These are phyloP conservation scores for Alternaria ventricosa DNA, from an alignment of 2,329 filamentous ascomycete species.

Conservation along the genomic window DNA sequence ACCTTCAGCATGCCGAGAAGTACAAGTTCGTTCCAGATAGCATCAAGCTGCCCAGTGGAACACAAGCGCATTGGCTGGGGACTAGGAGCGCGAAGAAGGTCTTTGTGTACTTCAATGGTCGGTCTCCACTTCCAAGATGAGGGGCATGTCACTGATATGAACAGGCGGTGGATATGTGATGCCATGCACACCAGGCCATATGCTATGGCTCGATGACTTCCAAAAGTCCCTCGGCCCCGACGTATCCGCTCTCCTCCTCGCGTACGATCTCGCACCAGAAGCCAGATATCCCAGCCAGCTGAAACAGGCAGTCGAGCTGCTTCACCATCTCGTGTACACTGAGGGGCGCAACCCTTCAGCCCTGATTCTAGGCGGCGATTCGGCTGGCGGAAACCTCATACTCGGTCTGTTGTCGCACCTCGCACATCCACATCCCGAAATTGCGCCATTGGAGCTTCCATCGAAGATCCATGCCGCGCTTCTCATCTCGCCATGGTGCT, in stretches of 20 bases:
- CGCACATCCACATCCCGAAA: slow-evolving; percentile 63
- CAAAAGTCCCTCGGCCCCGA: slow-evolving; percentile 55
- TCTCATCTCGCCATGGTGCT: slow-evolving; percentile 65
- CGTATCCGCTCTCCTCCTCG: slow-evolving; percentile 60
- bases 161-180: slow-evolving; percentile 64
- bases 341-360: slow-evolving; percentile 45
- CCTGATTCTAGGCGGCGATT: slow-evolving; percentile 60
- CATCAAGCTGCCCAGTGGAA: slow-evolving; percentile 49
- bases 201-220: slow-evolving; percentile 57
- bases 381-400: slow-evolving; percentile 60
- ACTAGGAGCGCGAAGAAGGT: slow-evolving; percentile 46
- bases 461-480: slow-evolving; percentile 58
- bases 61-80: slow-evolving; percentile 58
- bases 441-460: slow-evolving; percentile 52
- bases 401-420: slow-evolving; percentile 58
- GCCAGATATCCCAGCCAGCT: slow-evolving; percentile 57
- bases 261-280: slow-evolving; percentile 64
- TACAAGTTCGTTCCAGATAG: slow-evolving; percentile 48
- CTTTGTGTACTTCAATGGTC: slow-evolving; percentile 57
- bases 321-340: slow-evolving; percentile 53
- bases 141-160: slow-evolving; percentile 3
- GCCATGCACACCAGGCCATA: slow-evolving; percentile 55
- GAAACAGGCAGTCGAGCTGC: slow-evolving; percentile 53
- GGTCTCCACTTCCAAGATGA: background rate
- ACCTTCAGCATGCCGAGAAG: slow-evolving; percentile 45